Conservation (phyloP, 2,329 filamentous ascomycete genomes). For the Penicillium oxalicum region DNA sequence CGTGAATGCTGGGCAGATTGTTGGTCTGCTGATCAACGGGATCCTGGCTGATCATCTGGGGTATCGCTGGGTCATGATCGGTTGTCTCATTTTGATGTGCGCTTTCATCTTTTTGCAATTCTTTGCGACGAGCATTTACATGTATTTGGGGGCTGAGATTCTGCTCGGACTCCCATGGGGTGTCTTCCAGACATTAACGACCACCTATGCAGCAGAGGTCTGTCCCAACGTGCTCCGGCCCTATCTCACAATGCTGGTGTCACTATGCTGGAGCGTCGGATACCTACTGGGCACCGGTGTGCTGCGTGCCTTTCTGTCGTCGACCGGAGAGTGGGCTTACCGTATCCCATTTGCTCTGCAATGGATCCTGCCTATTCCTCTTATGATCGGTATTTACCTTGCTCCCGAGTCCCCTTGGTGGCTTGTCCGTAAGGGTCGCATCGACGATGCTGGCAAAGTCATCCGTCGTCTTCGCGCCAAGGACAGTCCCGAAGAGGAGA, state of each 20-base stretch:
- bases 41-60: constrained; percentile 28
- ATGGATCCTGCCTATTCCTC: constrained; percentile 13
- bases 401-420: constrained; percentile 18
- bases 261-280: constrained; percentile 30
- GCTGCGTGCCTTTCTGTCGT: constrained; percentile 23
- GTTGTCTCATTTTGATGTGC: constrained; percentile 35
- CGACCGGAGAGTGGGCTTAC: constrained; percentile 29
- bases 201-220: constrained; percentile 16
- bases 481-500: constrained; percentile 7
- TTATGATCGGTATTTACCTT: constrained; percentile 13
- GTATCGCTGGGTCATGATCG: constrained; percentile 42
- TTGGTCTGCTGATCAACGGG: constrained; percentile 24
- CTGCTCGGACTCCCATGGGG: constrained; percentile 38
- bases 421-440: constrained; percentile 12
- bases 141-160: constrained; percentile 42
- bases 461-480: constrained; percentile 22
- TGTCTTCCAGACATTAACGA: constrained; percentile 18
- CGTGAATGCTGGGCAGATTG: constrained; percentile 20
- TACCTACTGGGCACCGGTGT: constrained; percentile 13
- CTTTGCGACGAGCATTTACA: constrained; percentile 43
- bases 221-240: constrained; percentile 15
- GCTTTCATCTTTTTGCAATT: constrained; percentile 45
- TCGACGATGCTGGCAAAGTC: constrained; percentile 6
- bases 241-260: constrained; percentile 29
- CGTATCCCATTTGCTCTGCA: constrained; percentile 27